Conservation (phyloP, 129 eudicot genomes). For the Gnaphalium uliginosum region DNA sequence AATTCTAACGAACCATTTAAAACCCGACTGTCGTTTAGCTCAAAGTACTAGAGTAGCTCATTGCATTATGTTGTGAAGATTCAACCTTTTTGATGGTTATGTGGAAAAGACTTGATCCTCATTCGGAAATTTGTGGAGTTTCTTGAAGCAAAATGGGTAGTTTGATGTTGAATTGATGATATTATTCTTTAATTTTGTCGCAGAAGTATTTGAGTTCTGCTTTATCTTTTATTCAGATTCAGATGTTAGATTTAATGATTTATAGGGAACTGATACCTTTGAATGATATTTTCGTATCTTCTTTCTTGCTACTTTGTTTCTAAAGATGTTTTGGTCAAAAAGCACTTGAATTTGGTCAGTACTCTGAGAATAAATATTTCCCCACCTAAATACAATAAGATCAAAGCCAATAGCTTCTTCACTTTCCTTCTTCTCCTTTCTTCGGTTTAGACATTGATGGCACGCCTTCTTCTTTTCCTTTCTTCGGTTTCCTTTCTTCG, state of each 20-base stretch:
- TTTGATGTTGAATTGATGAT: constrained; percentile 25
- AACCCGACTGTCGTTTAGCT: not conserved
- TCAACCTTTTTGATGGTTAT: not conserved
- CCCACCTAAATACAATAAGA: no score
- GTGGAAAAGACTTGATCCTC: constrained; percentile 10
- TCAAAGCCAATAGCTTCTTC: no score
- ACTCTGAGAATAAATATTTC: no score
- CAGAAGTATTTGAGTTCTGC: constrained; percentile 30
- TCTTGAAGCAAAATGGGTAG: constrained; percentile 24
- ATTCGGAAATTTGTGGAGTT: constrained; percentile 19
- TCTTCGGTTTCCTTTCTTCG: no score
- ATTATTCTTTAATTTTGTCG: constrained; percentile 38
- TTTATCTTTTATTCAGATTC: constrained; percentile 31
- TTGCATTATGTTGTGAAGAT: constrained; percentile 7
- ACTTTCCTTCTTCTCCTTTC: no score
- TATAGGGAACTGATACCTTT: constrained; percentile 20
- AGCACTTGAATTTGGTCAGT: constrained; percentile 12
- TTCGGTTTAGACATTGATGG: no score
- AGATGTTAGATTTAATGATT: constrained; percentile 29
- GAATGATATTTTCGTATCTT: constrained; percentile 30
- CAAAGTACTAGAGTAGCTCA: not conserved
- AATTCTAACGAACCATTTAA: not conserved
- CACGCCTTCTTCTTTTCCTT: no score
- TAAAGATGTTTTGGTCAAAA: not conserved
- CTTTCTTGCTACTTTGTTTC: constrained; percentile 8